Base-by-base conservation (phyloP, 2,329 filamentous ascomycete species). In the Sporothrix variecibatus region DNA sequence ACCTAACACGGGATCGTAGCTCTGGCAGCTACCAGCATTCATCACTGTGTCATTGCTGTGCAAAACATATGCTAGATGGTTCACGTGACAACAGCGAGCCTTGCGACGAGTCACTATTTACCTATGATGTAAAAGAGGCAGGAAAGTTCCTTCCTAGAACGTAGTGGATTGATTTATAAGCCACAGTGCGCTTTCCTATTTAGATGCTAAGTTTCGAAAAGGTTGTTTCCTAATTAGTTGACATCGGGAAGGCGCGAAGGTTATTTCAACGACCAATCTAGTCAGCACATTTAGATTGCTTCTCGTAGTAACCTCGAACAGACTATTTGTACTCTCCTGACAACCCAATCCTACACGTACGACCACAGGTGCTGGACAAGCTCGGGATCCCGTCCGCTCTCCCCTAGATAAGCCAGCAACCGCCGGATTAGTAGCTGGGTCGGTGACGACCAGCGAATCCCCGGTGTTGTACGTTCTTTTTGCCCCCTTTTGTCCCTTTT, bases 401-500 rank as follows among this genome's bases (percentile, higher is more conserved):
- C 70, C 69, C 73, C 34, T 74, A 72, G 70, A 74, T 72, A 74
- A 75, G 64, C 72, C 72, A 49, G 64, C 58, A 58, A 74, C 64
- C 62, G 62, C 51, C 65, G 60, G 74, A 74, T 70, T 70, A 74
- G 74, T 74, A 75, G 72, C 34, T 74, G 69, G 72, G 72, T 74
- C 72, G 65, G 69, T 71, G 72, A 75, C 75, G 71, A 73, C 72
- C 72, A 73, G 73, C 70, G 75, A 75, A 74, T 73, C 46, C 75
- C 75, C 40, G 65, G 64, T 74, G 72, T 72, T 53, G 73, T 74
- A 71, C 72, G 70, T 74, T 74, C 34, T 62, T 34, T 72, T 64
- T 69, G 43, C 12, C 6, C n/a, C 6, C n/a, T 51, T 23, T 23
- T 53, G 5, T 53, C 23, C 23, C n/a, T 23, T 56, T 56, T 26